These are phyloP conservation scores for Phialophora macrospora DNA, from an alignment of 2,329 filamentous ascomycete genomes.

Conservation along the genomic window DNA sequence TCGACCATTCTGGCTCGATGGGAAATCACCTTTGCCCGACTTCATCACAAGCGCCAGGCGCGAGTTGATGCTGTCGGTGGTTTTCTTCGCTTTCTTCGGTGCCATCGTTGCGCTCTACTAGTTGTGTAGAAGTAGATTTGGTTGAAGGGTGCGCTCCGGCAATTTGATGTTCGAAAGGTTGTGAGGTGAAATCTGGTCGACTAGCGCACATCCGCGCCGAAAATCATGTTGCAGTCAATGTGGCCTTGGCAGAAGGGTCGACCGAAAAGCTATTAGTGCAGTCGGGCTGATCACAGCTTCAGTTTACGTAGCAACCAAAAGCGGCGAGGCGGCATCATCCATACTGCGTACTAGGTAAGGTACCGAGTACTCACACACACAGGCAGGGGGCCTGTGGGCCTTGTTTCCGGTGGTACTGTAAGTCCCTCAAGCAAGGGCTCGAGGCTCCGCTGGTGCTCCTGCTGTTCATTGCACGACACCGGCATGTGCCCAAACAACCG, in stretches of 20 bases:
- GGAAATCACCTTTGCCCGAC: conserved; percentile 60
- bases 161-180: conserved; percentile 25
- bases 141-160: conserved; percentile 47
- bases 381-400: conserved; percentile 15
- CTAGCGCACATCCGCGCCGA: not conserved
- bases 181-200: not conserved
- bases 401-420: not conserved
- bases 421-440: conserved; percentile 4
- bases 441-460: conserved; percentile 21
- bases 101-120: conserved; percentile 61
- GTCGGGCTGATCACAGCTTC: not conserved
- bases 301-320: not conserved
- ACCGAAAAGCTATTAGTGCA: not conserved
- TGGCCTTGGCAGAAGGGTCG: conserved; percentile 6
- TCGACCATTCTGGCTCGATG: conserved; percentile 4
- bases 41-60: conserved; percentile 73
- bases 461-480: conserved; percentile 8
- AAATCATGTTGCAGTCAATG: not conserved
- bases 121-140: conserved; percentile 33
- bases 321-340: conserved; percentile 2
- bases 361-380: too few relatives aligned
- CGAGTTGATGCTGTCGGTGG: conserved; percentile 78
- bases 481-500: conserved; percentile 11
- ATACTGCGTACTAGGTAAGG: conserved; percentile 3
- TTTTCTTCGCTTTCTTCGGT: conserved; percentile 74